phyloP scores from a whole-genome alignment of 441 rosid genomes.

The Erysimum cheiri region DNA sequence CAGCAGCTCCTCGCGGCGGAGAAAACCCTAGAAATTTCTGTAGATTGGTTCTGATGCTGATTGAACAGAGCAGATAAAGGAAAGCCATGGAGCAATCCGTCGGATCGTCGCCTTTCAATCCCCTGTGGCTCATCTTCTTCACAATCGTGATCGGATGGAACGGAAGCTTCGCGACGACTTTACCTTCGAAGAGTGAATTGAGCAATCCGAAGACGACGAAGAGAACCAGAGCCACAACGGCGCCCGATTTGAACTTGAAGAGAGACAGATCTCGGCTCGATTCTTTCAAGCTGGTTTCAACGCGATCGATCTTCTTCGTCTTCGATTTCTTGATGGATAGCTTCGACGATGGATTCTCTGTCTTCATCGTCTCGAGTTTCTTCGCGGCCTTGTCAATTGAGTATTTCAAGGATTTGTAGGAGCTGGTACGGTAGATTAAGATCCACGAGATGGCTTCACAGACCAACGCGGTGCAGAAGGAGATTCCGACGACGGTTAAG shows the following conservation, averaged over 20 bases:
- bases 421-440: slow-evolving; percentile 72
- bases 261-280: slow-evolving; percentile 83
- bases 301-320: slow-evolving; percentile 87
- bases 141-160: slow-evolving; percentile 74
- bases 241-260: slow-evolving; percentile 95
- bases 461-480: slow-evolving; percentile 81
- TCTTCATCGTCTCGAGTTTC: slow-evolving; percentile 91
- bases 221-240: slow-evolving; percentile 82
- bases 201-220: slow-evolving; percentile 78
- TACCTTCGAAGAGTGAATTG: slow-evolving; percentile 87
- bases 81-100: slow-evolving; percentile 97
- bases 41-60: slow-evolving; percentile 83
- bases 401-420: slow-evolving; percentile 85
- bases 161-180: slow-evolving; percentile 86
- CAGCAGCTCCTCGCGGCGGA: slow-evolving; percentile 80
- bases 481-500: slow-evolving; percentile 80
- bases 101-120: slow-evolving; percentile 74
- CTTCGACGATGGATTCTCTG: slow-evolving; percentile 55
- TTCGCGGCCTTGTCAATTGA: slow-evolving; percentile 90
- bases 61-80: slow-evolving; percentile 81
- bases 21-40: slow-evolving; percentile 93
- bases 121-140: slow-evolving; percentile 90
- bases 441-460: slow-evolving; percentile 96
- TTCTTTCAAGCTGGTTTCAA: slow-evolving; percentile 79
- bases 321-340: slow-evolving; percentile 68